These are phyloP conservation scores for Chalciporus chontae DNA, from an alignment of 768 basidiomycete species.

Conservation along the genomic window DNA sequence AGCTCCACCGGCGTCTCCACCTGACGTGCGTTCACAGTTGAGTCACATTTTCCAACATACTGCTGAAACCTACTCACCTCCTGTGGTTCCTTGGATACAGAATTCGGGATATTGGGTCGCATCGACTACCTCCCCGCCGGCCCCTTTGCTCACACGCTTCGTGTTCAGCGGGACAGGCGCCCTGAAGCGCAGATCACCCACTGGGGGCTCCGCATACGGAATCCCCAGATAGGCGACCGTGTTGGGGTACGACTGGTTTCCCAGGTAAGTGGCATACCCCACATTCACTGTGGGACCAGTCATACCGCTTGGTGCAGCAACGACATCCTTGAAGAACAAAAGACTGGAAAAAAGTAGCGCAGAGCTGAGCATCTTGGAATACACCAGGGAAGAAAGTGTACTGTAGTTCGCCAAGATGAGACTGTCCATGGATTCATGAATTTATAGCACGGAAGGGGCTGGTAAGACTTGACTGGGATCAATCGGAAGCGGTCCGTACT, in stretches of 20 bases:
- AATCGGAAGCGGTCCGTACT: no score
- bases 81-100: conserved; percentile 57
- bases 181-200: conserved; percentile 41
- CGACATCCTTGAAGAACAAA: conserved; percentile 10
- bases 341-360: conserved; percentile 19
- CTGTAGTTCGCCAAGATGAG: background rate
- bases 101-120: conserved; percentile 53
- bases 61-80: conserved; percentile 29
- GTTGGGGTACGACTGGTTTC: conserved; percentile 49
- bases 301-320: conserved; percentile 3
- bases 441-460: background rate
- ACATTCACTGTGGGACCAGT: conserved; percentile 42
- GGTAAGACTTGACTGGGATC: background rate
- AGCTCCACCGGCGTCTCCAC: conserved; percentile 56
- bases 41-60: background rate
- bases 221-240: conserved; percentile 54
- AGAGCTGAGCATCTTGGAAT: background rate
- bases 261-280: conserved; percentile 57
- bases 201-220: conserved; percentile 42
- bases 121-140: conserved; percentile 42
- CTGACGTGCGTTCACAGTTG: conserved; percentile 23
- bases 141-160: conserved; percentile 35
- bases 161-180: conserved; percentile 52
- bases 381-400: background rate
- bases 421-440: background rate